Evolutionary conservation across 768 basidiomycete species (phyloP).

Genomic region (Saitozyma sp.): DNA sequence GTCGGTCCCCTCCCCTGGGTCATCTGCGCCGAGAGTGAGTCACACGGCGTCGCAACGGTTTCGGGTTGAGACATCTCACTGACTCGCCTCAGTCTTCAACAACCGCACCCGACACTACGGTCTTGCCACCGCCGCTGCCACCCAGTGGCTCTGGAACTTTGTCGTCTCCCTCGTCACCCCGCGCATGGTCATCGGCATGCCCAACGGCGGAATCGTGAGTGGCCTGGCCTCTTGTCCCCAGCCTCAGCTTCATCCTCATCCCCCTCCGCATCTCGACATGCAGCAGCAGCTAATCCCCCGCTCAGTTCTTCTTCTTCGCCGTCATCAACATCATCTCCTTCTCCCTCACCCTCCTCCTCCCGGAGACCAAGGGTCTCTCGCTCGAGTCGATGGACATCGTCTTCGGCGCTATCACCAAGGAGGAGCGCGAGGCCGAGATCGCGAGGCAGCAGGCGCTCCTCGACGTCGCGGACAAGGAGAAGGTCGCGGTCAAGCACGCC

Average conservation of each 20-base stretch:
- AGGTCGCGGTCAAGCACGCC: not conserved
- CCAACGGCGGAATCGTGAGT: slow-evolving; percentile 34
- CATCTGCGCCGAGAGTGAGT: slow-evolving; percentile 66
- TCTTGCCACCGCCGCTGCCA: slow-evolving; percentile 68
- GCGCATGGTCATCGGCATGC: slow-evolving; percentile 38
- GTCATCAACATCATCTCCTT: slow-evolving; percentile 31
- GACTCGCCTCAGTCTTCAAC: slow-evolving; percentile 63
- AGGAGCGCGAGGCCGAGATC: slow-evolving; percentile 41
- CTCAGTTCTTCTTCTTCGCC: slow-evolving; percentile 44
- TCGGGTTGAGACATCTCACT: not conserved
- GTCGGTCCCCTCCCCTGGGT: slow-evolving; percentile 73
- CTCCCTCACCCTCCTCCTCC: slow-evolving; percentile 13
- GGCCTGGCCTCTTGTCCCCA: too few relatives aligned
- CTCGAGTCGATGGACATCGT: slow-evolving; percentile 42
- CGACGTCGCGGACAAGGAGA: slow-evolving; percentile 6
- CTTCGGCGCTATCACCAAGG: slow-evolving; percentile 42
- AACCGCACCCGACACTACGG: slow-evolving; percentile 81
- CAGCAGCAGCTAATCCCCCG: too few relatives aligned
- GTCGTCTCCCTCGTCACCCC: slow-evolving; percentile 38
- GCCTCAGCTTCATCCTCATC: too few relatives aligned
- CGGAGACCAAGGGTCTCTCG: slow-evolving; percentile 32
- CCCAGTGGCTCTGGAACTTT: slow-evolving; percentile 60
- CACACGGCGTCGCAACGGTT: not conserved
- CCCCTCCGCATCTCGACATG: too few relatives aligned
- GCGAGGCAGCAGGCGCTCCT: slow-evolving; percentile 6